Base-by-base conservation (phyloP, 495 filamentous ascomycete species). In the Annulohypoxylon stygium region DNA sequence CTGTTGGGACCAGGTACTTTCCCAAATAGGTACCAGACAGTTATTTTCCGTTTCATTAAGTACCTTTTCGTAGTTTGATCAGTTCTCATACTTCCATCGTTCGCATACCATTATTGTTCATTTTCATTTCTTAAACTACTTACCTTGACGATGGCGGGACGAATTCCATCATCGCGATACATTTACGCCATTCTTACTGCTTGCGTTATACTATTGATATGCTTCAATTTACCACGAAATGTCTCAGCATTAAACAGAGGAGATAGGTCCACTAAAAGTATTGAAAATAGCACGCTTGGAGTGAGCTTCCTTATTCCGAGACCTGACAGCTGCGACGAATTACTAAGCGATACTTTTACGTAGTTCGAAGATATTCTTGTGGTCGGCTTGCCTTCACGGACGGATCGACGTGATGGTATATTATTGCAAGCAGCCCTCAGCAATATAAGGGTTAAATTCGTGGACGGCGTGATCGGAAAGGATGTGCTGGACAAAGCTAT, bases 381-480 rank as follows among this genome's bases (percentile, higher is more conserved):
- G 0, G 64, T 76, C 12, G 67, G 74, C 26, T 65, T 76, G 36
- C 83, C 84, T 6, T 79, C 83, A 18, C 79, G 88, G 36, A 83
- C 86, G 1, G 88, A 89, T 68, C 85, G 86, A 41, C 84, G 85
- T 20, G 86, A 89, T 78, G 84, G 80, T 30, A 79, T 90, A 23
- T 74, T 77, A 0, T 66, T 89, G 5, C 77, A 82, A 4, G 82
- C 87, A 12, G 82, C 83, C 2, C 68, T 85, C 2, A 80, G 80
- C 10, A 78, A 83, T 8, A 79, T 89, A 51, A 77, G 81, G 3
- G 73, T 86, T 0, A 83, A 88, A 23, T 85, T 85, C 61, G 78
- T 87, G n/a, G 78, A 85, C 54, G 86, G 85, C 0, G 81, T 83
- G 0, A 47, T 71, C 25, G 82, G 83, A 26, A 68, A 71, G 11